phyloP scores from a whole-genome alignment of 805 yeast species.

The Saitoella complicata region DNA sequence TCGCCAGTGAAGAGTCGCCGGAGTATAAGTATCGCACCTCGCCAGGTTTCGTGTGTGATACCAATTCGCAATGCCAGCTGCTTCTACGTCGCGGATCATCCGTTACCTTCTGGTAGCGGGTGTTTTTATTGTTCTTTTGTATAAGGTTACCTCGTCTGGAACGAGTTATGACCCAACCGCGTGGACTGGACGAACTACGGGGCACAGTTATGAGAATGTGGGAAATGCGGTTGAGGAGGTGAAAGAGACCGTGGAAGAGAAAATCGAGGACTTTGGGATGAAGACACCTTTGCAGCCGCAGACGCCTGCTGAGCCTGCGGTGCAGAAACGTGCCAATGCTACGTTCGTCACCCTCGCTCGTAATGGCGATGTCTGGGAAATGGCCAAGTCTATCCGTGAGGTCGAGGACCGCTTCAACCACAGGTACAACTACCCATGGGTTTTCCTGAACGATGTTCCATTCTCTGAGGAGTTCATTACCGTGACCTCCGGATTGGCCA shows the following conservation, averaged over 20 bases:
- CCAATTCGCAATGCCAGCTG: slow-evolving; percentile 4
- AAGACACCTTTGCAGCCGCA: background rate
- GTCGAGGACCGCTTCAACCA: slow-evolving; percentile 53
- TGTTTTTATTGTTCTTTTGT: slow-evolving; percentile 5
- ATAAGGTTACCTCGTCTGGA: slow-evolving; percentile 4
- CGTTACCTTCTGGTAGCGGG: slow-evolving; percentile 6
- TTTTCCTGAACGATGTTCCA: slow-evolving; percentile 53
- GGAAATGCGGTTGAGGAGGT: no score
- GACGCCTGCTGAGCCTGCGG: background rate
- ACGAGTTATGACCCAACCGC: no score
- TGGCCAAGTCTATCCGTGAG: slow-evolving; percentile 18
- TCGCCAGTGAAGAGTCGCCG: no score
- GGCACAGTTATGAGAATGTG: no score
- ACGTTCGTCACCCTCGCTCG: slow-evolving; percentile 57
- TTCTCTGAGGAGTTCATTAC: slow-evolving; percentile 41
- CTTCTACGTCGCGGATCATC: slow-evolving; percentile 7
- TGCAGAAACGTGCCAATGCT: slow-evolving; percentile 28
- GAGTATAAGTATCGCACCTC: no score
- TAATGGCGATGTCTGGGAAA: slow-evolving; percentile 42
- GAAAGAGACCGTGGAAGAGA: no score
- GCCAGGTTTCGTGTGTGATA: no score
- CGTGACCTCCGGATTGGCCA: slow-evolving; percentile 32
- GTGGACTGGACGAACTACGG: no score
- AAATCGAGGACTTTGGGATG: no score
- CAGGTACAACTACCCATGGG: slow-evolving; percentile 58